These are phyloP conservation scores for Biscutella laevigata DNA, from an alignment of 441 rosid genomes.

Conservation along the genomic window DNA sequence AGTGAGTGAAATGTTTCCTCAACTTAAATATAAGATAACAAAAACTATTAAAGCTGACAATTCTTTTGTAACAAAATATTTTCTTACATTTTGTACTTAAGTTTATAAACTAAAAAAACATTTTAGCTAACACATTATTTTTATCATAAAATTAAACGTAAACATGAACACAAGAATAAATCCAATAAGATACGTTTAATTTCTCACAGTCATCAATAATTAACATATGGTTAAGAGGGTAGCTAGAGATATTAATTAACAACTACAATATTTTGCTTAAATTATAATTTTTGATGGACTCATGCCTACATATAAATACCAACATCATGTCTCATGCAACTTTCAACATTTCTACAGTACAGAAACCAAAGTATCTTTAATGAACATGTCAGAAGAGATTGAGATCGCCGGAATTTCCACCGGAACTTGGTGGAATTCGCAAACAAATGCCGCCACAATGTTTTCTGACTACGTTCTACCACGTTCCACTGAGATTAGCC, in stretches of 20 bases:
- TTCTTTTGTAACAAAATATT: no score
- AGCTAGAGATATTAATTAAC: slow-evolving; percentile 10
- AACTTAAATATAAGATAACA: no score
- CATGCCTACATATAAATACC: slow-evolving; percentile 23
- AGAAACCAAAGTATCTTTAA: neutral
- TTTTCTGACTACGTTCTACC: slow-evolving; percentile 33
- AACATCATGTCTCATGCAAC: slow-evolving; percentile 23
- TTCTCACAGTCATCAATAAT: neutral
- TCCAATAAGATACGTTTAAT: slow-evolving; percentile 4
- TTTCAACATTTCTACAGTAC: slow-evolving; percentile 12
- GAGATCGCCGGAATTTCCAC: slow-evolving; percentile 51
- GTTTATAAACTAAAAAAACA: no score
- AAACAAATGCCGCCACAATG: neutral
- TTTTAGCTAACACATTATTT: no score
- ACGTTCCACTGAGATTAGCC: slow-evolving; percentile 15
- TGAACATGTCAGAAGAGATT: slow-evolving; percentile 70
- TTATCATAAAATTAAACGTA: neutral
- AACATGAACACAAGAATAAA: neutral
- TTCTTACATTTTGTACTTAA: no score
- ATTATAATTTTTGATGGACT: neutral
- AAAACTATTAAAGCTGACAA: no score
- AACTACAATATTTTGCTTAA: neutral
- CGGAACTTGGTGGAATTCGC: slow-evolving; percentile 60
- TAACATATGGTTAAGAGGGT: slow-evolving; percentile 11
- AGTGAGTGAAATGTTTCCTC: no score